Evolutionary conservation across 2,329 filamentous ascomycete species (phyloP).

Genomic region (Phialophora tarda): DNA sequence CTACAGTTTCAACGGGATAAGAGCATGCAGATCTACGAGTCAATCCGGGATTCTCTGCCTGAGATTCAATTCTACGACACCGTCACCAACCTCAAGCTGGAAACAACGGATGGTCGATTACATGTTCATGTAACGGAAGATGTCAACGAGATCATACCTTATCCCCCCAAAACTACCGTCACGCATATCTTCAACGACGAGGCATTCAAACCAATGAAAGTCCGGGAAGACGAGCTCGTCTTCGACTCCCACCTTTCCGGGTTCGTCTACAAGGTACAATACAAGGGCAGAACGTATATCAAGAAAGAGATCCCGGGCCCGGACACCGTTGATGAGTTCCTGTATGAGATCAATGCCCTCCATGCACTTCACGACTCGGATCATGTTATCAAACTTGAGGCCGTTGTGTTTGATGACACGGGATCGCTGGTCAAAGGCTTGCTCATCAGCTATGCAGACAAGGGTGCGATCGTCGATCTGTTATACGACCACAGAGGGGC

Average conservation of each 20-base stretch:
- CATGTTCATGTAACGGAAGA: conserved; percentile 99
- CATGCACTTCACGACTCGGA: conserved; percentile 72
- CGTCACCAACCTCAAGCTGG: conserved; percentile 91
- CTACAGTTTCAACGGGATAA: conserved; percentile 89
- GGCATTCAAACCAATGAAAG: conserved; percentile 56
- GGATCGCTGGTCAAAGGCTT: conserved; percentile 80
- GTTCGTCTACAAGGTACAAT: conserved; percentile 91
- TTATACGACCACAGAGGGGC: conserved; percentile 75
- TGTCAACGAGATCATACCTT: conserved; percentile 89
- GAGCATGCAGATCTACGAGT: conserved; percentile 89
- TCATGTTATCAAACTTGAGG: conserved; percentile 84
- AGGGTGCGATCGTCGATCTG: conserved; percentile 87
- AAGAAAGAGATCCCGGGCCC: conserved; percentile 98
- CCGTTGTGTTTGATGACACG: conserved; percentile 81
- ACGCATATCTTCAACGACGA: conserved; percentile 65
- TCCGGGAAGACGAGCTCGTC: conserved; percentile 74
- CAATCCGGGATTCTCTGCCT: conserved; percentile 86
- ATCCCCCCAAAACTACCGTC: conserved; percentile 74
- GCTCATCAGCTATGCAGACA: conserved; percentile 83
- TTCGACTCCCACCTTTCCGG: conserved; percentile 95
- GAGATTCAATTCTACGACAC: conserved; percentile 97
- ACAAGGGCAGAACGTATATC: conserved; percentile 73
- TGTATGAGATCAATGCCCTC: conserved; percentile 97
- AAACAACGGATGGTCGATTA: conserved; percentile 83
- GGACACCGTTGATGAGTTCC: conserved; percentile 92